Evolutionary conservation across 2,329 filamentous ascomycete genomes (phyloP), one percentile per base, ranked within the genome.

Genomic region (Alternaria hordeiaustralica): DNA sequence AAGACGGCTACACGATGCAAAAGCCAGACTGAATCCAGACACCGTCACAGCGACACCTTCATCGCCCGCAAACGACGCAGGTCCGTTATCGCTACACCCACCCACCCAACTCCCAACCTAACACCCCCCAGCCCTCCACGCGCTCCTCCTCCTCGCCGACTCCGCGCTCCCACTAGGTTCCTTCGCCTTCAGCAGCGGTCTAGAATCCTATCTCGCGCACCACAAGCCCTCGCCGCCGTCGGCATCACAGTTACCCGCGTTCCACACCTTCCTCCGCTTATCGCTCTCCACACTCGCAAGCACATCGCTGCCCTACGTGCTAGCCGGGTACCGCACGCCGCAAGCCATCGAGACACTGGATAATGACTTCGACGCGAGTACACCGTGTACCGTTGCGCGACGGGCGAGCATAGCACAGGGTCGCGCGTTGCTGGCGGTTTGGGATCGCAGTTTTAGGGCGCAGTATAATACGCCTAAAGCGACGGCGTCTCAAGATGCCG

Each of bases 171-270:
- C 92, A 1, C 85, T 96, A 0, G 92, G 92, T 61, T 93, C 92
- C n/a, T 96, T 96, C 81, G 92, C 92, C 73, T 96, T 95, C 83
- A 92, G 89, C 83, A 91, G 88, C 70, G 92, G 92, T 4, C 86
- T 96, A 15, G 92, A 96, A 81, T 95, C 92, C 44, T 95, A 91
- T 78, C 88, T 94, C 18, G 90, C 90, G 4, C 92, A 96, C 82
- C 84, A 84, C 69, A 82, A 80, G 64, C 74, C 74, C 3, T 73
- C 71, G 12, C 70, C 68, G 51, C 70, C 76, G 20, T 72, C 70
- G 18, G 69, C 74, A 3, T 77, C 77, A 9, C 77, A 78, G 63
- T 51, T 78, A 10, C 65, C 75, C 11, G 84, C 84, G 21, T 91
- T 93, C 79, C 76, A 87, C 46, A 80, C 83, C 49, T 96, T 96